Base-by-base conservation (phyloP, 2,329 filamentous ascomycete genomes). In the Tolypocladium guangdongense region DNA sequence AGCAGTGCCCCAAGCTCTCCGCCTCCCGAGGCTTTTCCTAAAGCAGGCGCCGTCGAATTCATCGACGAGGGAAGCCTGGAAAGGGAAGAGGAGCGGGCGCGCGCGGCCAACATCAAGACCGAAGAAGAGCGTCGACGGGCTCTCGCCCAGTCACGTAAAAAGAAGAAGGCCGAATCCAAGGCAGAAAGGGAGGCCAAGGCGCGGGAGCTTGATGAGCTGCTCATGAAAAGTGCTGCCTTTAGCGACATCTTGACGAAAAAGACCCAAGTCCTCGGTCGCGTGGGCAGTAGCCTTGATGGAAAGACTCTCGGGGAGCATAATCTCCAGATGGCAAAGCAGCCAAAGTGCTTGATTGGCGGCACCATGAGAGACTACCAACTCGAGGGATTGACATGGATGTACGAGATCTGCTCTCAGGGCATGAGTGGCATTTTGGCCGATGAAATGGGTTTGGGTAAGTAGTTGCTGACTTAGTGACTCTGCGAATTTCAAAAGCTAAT, bases 381-480 rank as follows among this genome's bases (percentile, higher is more conserved):
- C 0, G 92, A 97, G 66, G 93, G 93, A 0, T 70, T 99, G 1
- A 95, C 95, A 0, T 99, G 93, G 93, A 85, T 99, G 75, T 95
- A 87, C 62, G 90, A 96, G 75, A 80, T 83, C 52, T 81, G 78
- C 54, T 70, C 77, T 2, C 93, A 96, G 63, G 91, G 91, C 12
- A 81, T 96, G 68, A 95, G 90, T 59, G 91, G 91, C 1, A 96
- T 96, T 54, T 68, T 96, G 35, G 91, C 91, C 0, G 91, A 96
- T 62, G 91, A 96, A 67, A 96, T 96, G 91, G 91, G 91, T 0
- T 71, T 96, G 7, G 81, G 81, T 80, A 63, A 55, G 74, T 56
- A 20, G 18, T 1, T 6, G 7, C n/a, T n/a, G n/a, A n/a, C n/a
- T n/a, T n/a, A n/a, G n/a, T n/a, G n/a, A n/a, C n/a, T n/a, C n/a